phyloP scores from a whole-genome alignment of 257 asterid genomes.

The Solanum chiquidenum region DNA sequence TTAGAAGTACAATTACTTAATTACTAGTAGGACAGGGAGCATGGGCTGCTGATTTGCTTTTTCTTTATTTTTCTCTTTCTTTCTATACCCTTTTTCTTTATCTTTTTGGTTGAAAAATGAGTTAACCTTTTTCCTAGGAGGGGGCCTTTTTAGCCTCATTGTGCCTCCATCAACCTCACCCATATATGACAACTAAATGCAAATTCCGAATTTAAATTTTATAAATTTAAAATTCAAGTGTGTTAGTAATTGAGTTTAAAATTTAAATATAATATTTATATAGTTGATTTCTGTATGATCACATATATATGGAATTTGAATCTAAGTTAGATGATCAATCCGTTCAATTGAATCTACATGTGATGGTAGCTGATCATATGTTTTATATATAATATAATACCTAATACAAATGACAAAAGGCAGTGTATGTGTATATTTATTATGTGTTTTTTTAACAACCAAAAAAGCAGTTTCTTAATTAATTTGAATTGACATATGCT shows the following conservation, averaged over 20 bases:
- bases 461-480: conserved; percentile 13
- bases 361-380: not conserved
- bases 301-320: not conserved
- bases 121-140: conserved; percentile 39
- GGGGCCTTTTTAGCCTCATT: conserved; percentile 37
- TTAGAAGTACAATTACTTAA: conserved; percentile 15
- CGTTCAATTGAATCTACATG: not conserved
- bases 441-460: conserved; percentile 17
- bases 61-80: conserved; percentile 8
- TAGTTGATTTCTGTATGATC: not conserved
- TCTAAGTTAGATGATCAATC: not conserved
- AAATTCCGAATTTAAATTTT: not conserved
- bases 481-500: conserved; percentile 43
- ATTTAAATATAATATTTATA: not conserved
- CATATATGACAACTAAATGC: conserved; percentile 11
- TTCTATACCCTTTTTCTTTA: conserved; percentile 23
- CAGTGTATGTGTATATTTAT: not conserved
- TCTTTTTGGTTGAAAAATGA: conserved; percentile 35
- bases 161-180: conserved; percentile 21
- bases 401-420: not conserved
- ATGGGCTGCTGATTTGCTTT: conserved; percentile 36
- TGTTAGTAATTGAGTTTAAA: no score
- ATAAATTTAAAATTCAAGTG: not conserved
- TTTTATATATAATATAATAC: not conserved
- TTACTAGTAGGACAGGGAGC: conserved; percentile 25